phyloP scores from a whole-genome alignment of 2,329 filamentous ascomycete genomes.

The Diaporthe citri region DNA sequence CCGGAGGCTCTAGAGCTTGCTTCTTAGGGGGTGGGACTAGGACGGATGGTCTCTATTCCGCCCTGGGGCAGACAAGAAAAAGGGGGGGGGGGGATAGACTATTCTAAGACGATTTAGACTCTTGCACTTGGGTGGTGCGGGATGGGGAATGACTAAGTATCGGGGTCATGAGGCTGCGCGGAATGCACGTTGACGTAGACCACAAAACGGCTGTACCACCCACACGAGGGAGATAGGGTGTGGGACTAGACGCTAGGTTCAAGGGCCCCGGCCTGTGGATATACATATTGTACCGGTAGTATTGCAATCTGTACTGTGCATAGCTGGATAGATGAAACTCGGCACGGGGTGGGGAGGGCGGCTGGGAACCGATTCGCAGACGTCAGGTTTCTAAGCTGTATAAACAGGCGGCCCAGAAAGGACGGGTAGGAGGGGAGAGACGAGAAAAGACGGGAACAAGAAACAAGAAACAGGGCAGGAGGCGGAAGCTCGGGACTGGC shows the following conservation, averaged over 20 bases:
- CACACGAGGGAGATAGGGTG: background rate
- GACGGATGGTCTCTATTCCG: constrained; percentile 4
- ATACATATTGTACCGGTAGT: background rate
- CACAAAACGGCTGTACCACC: constrained; percentile 26
- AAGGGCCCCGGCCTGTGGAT: background rate
- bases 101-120: constrained; percentile 11
- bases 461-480: background rate
- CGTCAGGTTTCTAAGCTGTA: background rate
- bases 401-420: background rate
- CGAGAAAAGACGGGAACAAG: background rate
- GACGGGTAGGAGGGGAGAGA: background rate
- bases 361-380: constrained; percentile 18
- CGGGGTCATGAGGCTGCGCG: constrained; percentile 18
- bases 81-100: background rate
- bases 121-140: background rate
- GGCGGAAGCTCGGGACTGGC: background rate
- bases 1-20: constrained; percentile 13
- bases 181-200: constrained; percentile 29
- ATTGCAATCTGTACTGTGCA: background rate
- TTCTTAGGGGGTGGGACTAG: background rate
- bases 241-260: constrained; percentile 9
- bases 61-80: background rate
- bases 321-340: background rate
- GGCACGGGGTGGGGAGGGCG: background rate
- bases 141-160: constrained; percentile 26